Evolutionary conservation across 129 eudicot genomes (phyloP).

Genomic region (Cynara cardunculus): DNA sequence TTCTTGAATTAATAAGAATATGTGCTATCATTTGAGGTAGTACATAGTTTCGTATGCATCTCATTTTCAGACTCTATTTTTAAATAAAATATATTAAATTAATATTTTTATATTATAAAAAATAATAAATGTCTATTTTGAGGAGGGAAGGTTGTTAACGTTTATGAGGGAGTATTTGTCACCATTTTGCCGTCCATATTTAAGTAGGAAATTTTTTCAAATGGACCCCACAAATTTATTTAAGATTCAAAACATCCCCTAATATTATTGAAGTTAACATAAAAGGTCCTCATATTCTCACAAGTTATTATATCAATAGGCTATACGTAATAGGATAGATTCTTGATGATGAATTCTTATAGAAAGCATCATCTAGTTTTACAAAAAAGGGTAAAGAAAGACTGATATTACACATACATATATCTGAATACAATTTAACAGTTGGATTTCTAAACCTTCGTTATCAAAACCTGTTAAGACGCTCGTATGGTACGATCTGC

Average conservation of each 20-base stretch:
- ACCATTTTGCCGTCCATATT: constrained; percentile 36
- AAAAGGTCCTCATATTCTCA: background rate
- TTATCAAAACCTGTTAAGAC: no score
- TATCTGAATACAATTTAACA: background rate
- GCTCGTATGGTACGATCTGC: background rate
- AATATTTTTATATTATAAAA: no score
- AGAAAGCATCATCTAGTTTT: background rate
- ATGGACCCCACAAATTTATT: background rate
- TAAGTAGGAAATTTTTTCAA: background rate
- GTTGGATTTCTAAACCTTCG: no score
- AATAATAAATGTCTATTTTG: background rate
- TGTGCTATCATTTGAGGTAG: no score
- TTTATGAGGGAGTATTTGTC: constrained; percentile 28
- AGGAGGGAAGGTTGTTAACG: background rate
- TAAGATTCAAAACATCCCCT: background rate
- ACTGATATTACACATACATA: background rate
- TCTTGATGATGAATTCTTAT: background rate
- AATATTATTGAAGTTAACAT: background rate
- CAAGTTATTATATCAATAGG: background rate
- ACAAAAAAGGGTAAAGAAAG: background rate
- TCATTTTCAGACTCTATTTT: background rate
- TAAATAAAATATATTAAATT: no score
- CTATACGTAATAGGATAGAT: background rate
- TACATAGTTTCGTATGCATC: no score
- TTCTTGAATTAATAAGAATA: no score